Evolutionary conservation across 768 basidiomycete species (phyloP), one percentile per base, ranked within the genome.

Genomic region (Lactifluus pinguis): DNA sequence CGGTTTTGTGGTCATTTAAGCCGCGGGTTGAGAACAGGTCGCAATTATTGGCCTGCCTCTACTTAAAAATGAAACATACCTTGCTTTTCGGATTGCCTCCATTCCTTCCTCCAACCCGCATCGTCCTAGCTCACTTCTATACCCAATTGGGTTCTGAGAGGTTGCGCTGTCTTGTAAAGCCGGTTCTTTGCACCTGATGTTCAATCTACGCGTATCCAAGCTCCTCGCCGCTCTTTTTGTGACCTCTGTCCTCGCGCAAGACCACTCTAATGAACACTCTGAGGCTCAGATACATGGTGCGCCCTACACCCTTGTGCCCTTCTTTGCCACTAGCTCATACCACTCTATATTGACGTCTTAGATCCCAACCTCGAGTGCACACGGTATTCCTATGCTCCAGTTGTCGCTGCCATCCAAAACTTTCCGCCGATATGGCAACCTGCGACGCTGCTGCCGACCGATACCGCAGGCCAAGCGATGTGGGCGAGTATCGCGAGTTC

Each of bases 401-500:
- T 17, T n/a, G 55, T 15, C 13, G 36, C 29, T 17, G 8, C 21
- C 32, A 6, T 58, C 9, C 3, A 19, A 17, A 55, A 50, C 10
- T 64, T 66, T 34, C 65, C 65, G 1, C 25, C 51, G 6, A 13
- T 53, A 21, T 66, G 62, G 63, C 30, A 34, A 14, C 55, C 59
- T 9, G 65, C 65, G 21, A 60, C 21, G 29, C 9, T 66, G 21
- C 63, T 60, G 48, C 6, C 65, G 11, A 58, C 13, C 7, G 65
- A 66, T 29, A 15, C 55, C 5, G 51, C n/a, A 0, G 65, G 53
- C 19, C 70, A 69, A 48, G 68, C 69, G 7, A 75, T 76, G 60
- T 84, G 77, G 74, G 65, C 71, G 6, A 71, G 72, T 39, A 81
- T 85, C 29, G 66, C 71, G 29, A 54, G 67, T 1, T 72, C 62